Base-by-base conservation (phyloP, 768 basidiomycete genomes). In the Tylopilus vinaceipallidus region DNA sequence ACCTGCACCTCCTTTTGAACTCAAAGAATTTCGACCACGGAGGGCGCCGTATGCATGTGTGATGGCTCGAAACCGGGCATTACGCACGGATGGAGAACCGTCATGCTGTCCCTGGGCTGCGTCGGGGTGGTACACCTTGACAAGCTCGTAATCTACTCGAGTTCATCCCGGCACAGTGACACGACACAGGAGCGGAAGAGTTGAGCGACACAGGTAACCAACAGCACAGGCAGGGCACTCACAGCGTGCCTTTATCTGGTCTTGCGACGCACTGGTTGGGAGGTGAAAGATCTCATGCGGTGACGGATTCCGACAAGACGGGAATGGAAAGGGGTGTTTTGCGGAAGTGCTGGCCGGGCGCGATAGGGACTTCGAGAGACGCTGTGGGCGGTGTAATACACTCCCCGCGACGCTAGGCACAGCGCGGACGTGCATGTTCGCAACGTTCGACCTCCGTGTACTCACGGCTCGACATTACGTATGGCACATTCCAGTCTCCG, bases 241-340 rank as follows among this genome's bases (percentile, higher is more conserved):
- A 88, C 86, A 88, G 64, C 86, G 74, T 22, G 75, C 53, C 67
- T 88, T 89, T 54, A 89, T 81, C 22, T 86, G 77, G 29, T 68
- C 60, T 58, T 81, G 81, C 0, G 81, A 75, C 17, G 84, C 83
- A 19, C 72, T 69, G 1, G 55, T 59, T 3, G 78, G 69, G 4
- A 89, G 74, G 59, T 87, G 86, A 61, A 89, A 89, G 47, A 89
- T 86, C 65, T 89, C 81, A 64, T 84, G 72, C 1, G 86, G 83
- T 1, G 82, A 79, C 11, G 86, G 86, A 41, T 73, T 73, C 0
- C 74, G 52, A 49, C 79, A 66, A 5, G 55, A 59, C 0, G 86
- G 86, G 45, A 79, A 88, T 0, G 82, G 80, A 43, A 70, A 74
- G 1, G 37, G 44, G 5, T 44, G 46, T 33, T 19, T 46, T 16